These are phyloP conservation scores for Gymnopilus dilepis DNA, from an alignment of 768 basidiomycete genomes.

Conservation along the genomic window DNA sequence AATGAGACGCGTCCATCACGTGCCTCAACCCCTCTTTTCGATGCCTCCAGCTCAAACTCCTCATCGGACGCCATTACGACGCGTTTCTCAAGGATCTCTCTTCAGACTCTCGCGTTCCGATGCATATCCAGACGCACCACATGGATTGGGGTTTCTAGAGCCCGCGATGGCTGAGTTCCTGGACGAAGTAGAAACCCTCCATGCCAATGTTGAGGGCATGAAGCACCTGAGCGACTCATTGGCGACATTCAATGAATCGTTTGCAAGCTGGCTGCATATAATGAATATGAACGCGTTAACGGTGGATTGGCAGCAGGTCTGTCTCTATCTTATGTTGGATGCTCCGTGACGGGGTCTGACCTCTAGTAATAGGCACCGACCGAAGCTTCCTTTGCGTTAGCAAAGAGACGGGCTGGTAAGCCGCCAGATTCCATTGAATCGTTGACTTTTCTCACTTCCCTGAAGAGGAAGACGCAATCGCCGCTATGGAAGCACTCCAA, in stretches of 20 bases:
- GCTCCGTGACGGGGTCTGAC: neutral
- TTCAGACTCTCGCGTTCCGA: slow-evolving; percentile 83
- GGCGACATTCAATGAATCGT: slow-evolving; percentile 88
- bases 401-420: slow-evolving; percentile 64
- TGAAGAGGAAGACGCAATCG: slow-evolving; percentile 64
- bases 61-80: slow-evolving; percentile 82
- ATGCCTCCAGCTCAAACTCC: slow-evolving; percentile 49
- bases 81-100: slow-evolving; percentile 91
- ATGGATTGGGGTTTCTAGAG: slow-evolving; percentile 85
- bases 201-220: slow-evolving; percentile 75
- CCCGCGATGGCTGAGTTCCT: slow-evolving; percentile 85
- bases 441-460: neutral
- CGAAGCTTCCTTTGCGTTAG: slow-evolving; percentile 62
- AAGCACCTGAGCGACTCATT: slow-evolving; percentile 75
- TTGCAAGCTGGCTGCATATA: slow-evolving; percentile 89
- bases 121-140: slow-evolving; percentile 74
- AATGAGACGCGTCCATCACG: slow-evolving; percentile 13
- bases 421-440: slow-evolving; percentile 3
- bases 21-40: slow-evolving; percentile 8
- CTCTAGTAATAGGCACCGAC: slow-evolving; percentile 56
- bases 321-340: slow-evolving; percentile 13
- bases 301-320: slow-evolving; percentile 90
- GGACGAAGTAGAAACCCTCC: slow-evolving; percentile 85
- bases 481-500: slow-evolving; percentile 58
- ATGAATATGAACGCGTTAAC: slow-evolving; percentile 96